phyloP scores from a whole-genome alignment of 2,329 filamentous ascomycete genomes.

The Colletotrichum neosansevieriae region DNA sequence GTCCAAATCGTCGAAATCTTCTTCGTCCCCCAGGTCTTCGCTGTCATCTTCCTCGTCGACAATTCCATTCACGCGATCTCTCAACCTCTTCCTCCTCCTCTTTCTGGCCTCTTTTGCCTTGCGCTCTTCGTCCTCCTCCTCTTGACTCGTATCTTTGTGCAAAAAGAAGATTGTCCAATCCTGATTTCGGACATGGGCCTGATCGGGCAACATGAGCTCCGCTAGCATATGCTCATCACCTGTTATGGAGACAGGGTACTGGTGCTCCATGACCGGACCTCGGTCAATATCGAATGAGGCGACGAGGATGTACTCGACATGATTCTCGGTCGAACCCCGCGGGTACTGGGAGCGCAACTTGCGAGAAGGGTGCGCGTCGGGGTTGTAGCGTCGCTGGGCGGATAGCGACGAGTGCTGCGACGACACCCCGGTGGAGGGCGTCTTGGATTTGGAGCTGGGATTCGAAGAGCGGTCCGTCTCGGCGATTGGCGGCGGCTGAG shows the following conservation, averaged over 20 bases:
- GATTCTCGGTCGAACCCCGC: conserved; percentile 80
- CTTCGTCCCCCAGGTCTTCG: conserved; percentile 58
- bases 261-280: conserved; percentile 97
- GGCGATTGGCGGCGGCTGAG: conserved; percentile 60
- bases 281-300: conserved; percentile 97
- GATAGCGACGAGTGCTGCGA: conserved; percentile 73
- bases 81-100: conserved; percentile 63
- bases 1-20: conserved; percentile 57
- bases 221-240: conserved; percentile 98
- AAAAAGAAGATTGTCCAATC: conserved; percentile 99
- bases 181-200: conserved; percentile 92
- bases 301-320: conserved; percentile 98
- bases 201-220: conserved; percentile 97
- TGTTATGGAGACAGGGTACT: conserved; percentile 94
- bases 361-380: conserved; percentile 63
- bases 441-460: conserved; percentile 70
- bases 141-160: conserved; percentile 90
- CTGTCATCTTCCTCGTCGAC: conserved; percentile 63
- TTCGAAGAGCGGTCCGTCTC: conserved; percentile 69
- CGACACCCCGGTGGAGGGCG: conserved; percentile 67
- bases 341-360: conserved; percentile 82
- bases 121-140: conserved; percentile 82
- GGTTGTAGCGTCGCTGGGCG: conserved; percentile 62
- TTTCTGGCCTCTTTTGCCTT: conserved; percentile 66
- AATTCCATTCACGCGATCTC: conserved; percentile 63